A percentile compares a stretch with the other conserved stretches of the same genome.
These are phyloP conservation scores for Xylariales sp. DNA, from an alignment of 2,329 filamentous ascomycete genomes.

Conservation along the genomic window DNA sequence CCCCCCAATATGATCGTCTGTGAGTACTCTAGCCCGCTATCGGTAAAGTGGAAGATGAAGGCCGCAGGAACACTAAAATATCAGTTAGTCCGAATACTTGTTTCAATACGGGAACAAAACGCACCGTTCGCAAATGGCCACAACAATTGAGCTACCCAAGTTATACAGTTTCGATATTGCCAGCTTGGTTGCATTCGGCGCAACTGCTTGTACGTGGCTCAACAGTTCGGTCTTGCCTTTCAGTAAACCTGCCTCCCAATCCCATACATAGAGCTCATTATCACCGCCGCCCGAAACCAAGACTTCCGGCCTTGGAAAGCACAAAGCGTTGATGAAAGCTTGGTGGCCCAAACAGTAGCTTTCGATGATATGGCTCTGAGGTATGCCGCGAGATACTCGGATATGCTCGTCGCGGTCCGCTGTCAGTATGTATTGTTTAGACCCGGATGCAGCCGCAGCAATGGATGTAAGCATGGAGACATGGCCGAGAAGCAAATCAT, in stretches of 20 bases:
- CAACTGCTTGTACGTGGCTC: constrained; percentile 31
- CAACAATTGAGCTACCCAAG: constrained; percentile 25
- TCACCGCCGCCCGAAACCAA: constrained; percentile 89
- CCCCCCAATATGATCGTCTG: constrained; percentile 54
- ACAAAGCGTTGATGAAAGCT: constrained; percentile 77
- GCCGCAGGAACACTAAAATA: constrained; percentile 52
- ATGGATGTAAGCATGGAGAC: constrained; percentile 91
- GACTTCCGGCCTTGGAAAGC: constrained; percentile 57
- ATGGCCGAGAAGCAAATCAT: constrained; percentile 80
- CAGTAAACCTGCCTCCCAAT: constrained; percentile 62
- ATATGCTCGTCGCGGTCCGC: constrained; percentile 69
- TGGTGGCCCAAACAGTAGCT: constrained; percentile 83
- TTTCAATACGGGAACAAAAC: constrained; percentile 23
- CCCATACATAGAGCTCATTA: constrained; percentile 72
- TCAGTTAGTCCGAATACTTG: not conserved
- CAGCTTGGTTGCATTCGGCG: constrained; percentile 32
- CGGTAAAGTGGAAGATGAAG: constrained; percentile 56
- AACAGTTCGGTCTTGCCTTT: constrained; percentile 52
- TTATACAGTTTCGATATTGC: constrained; percentile 42
- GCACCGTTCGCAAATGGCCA: constrained; percentile 40
- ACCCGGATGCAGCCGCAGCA: constrained; percentile 41
- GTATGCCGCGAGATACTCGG: constrained; percentile 74
- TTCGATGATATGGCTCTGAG: constrained; percentile 86
- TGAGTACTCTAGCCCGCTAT: constrained; percentile 42
- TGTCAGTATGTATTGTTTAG: constrained; percentile 48